Evolutionary conservation across 345 rosid genomes (phyloP), one percentile per base, ranked within the genome.

Genomic region (Hibiscus tridactylites): DNA sequence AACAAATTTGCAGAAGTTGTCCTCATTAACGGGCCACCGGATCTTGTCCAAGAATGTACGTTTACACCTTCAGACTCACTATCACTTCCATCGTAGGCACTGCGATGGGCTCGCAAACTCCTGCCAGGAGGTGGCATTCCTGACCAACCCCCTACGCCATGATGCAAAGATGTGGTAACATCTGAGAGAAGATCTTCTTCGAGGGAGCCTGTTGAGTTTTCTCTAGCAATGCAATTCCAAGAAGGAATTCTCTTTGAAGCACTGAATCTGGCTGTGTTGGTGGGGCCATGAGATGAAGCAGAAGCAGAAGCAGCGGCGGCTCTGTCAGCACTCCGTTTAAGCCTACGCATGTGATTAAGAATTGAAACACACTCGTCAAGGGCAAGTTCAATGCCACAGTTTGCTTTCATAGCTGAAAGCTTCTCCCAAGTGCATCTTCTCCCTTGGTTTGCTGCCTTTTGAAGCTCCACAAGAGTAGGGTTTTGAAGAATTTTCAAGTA

Each of bases 351-450:
- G 85, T 95, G 99, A 85, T 92, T 95, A 44, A 95, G 96, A 39
- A 88, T 84, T 1, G 91, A 85, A n/a, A 95, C 99, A 66, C 93
- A 92, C 80, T 95, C 99, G 49, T 95, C 99, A 47, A 95, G 97
- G n/a, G 92, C 93, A 68, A 92, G 97, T 82, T 95, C 98, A 44
- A 92, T 95, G 11, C 93, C 97, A 5, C 97, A 95, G 83, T 95
- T 90, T 52, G 96, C 97, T 86, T 95, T 95, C 5, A 92, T 91
- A 37, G 97, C 98, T 3, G 99, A 90, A 58, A 95, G 96, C 91
- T 95, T 95, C 81, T 95, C 99, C 99, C 99, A 92, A 42, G 99
- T 95, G 78, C 99, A 87, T 79, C 99, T 87, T 70, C 99, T 89
- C 68, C 98, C 99, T 79, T 95, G 99, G 86, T 89, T 91, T 69